A percentile compares a stretch with the other conserved stretches of the same genome.
These are phyloP conservation scores for Candida arabinofermentans DNA, from an alignment of 805 yeast species.

Conservation along the genomic window DNA sequence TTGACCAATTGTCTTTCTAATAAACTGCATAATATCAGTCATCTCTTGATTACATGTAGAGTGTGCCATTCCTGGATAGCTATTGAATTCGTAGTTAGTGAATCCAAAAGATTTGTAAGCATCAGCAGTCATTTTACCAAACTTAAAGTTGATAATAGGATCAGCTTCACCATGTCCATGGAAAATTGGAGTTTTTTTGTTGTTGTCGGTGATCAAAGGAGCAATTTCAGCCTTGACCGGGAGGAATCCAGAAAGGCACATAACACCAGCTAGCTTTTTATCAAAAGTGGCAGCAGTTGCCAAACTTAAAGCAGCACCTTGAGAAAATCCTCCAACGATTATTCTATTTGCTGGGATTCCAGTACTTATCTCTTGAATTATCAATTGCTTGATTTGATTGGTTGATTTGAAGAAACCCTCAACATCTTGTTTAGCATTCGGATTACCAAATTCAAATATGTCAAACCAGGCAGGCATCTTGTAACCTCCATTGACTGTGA, in stretches of 20 bases:
- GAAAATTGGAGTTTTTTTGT: conserved; percentile 69
- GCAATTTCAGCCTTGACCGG: conserved; percentile 33
- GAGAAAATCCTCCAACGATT: conserved; percentile 93
- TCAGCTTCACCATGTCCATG: conserved; percentile 87
- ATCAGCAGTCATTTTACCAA: conserved; percentile 39
- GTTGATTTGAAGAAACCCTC: conserved; percentile 51
- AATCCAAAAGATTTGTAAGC: conserved; percentile 45
- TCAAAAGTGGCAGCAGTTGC: conserved; percentile 54
- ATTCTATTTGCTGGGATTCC: conserved; percentile 63
- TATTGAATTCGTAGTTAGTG: conserved; percentile 43
- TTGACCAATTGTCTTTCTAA: conserved; percentile 28
- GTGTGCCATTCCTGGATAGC: conserved; percentile 66
- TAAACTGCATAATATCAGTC: conserved; percentile 44
- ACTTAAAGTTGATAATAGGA: conserved; percentile 48
- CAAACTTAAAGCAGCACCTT: conserved; percentile 81
- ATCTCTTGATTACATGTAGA: conserved; percentile 66
- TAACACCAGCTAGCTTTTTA: conserved; percentile 70
- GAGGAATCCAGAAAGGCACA: conserved; percentile 75
- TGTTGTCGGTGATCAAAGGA: conserved; percentile 31
- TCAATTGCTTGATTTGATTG: conserved; percentile 39
- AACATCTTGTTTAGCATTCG: conserved; percentile 44
- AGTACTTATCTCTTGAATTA: conserved; percentile 48
- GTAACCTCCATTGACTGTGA: conserved; percentile 64
- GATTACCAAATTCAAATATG: conserved; percentile 51
- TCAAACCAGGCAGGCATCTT: conserved; percentile 88